These are phyloP conservation scores for Paramecium sexaurelia DNA, from an alignment of 73 alveolate genomes.

Conservation along the genomic window DNA sequence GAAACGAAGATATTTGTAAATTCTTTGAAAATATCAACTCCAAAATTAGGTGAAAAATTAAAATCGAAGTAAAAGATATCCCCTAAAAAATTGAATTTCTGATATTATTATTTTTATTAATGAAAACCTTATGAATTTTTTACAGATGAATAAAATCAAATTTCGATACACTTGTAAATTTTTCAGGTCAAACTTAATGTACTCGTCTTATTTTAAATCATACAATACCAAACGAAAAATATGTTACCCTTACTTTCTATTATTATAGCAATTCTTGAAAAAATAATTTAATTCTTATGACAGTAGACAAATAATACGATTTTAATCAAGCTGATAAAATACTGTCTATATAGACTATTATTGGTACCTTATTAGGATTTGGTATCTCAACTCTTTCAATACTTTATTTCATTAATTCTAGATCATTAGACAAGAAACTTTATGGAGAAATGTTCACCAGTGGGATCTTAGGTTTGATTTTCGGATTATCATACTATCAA, in stretches of 20 bases:
- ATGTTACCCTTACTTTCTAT: background rate
- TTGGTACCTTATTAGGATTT: background rate
- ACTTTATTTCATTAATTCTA: background rate
- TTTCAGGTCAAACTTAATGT: slow-evolving; percentile 10
- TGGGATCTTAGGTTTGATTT: background rate
- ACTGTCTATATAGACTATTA: background rate
- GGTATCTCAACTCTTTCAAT: background rate
- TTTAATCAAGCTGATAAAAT: background rate
- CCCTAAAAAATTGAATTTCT: background rate
- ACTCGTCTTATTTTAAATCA: background rate
- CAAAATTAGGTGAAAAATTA: background rate
- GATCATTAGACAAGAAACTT: background rate
- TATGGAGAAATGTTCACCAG: slow-evolving; percentile 7
- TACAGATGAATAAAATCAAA: background rate
- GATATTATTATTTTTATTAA: background rate
- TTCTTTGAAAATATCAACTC: background rate
- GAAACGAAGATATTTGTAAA: background rate
- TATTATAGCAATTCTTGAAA: background rate
- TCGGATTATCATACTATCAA: background rate
- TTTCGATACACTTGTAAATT: background rate
- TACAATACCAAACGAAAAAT: slow-evolving; percentile 12
- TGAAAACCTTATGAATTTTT: background rate
- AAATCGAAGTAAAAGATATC: background rate
- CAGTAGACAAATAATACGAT: background rate
- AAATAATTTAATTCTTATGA: background rate